Evolutionary conservation across 805 yeast species (phyloP), one percentile per base, ranked within the genome.

Genomic region (Candida lessepsii): DNA sequence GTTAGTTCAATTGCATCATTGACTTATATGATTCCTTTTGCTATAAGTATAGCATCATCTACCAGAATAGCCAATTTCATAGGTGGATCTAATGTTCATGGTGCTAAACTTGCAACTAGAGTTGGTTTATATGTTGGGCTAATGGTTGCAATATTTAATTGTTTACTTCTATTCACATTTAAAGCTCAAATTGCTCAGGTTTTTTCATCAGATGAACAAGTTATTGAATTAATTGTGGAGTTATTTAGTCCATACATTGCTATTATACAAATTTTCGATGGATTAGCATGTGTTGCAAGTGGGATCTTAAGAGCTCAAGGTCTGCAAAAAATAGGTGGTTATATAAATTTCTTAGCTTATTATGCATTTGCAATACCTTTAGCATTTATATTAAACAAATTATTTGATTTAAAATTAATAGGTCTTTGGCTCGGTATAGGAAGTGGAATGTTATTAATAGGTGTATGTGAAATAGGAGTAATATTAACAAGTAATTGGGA

Each of bases 401-500:
- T 58, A 7, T 60, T 62, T 11, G 68, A 69, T 16, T 53, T 75
- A 47, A 70, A 74, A 31, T 60, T 86, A 16, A 57, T 64, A 8
- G 95, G 95, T 0, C 60, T 86, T 35, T 86, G 95, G 95, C 45
- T 78, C 1, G 91, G 91, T 1, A 67, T 81, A 46, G 89, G 84
- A 7, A 54, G 73, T 33, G 95, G 89, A 1, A 70, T 82, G 64
- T 44, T 76, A 5, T 39, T 76, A 19, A 73, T 82, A 35, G 84
- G 78, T 0, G 32, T 70, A 2, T 50, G 66, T 13, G 85, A 81
- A 45, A 61, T 73, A 2, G 29, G 59, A 2, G 73, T 72, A 23
- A 75, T 81, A 8, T 52, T 67, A 7, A 62, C 59, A 20, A 72
- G 78, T 21, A 64, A 80, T 46, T 81, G 86, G 86, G 71, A 70